Evolutionary conservation across 2,329 filamentous ascomycete genomes (phyloP), one percentile per base, ranked within the genome.

Genomic region (Colletotrichum zoysiae): DNA sequence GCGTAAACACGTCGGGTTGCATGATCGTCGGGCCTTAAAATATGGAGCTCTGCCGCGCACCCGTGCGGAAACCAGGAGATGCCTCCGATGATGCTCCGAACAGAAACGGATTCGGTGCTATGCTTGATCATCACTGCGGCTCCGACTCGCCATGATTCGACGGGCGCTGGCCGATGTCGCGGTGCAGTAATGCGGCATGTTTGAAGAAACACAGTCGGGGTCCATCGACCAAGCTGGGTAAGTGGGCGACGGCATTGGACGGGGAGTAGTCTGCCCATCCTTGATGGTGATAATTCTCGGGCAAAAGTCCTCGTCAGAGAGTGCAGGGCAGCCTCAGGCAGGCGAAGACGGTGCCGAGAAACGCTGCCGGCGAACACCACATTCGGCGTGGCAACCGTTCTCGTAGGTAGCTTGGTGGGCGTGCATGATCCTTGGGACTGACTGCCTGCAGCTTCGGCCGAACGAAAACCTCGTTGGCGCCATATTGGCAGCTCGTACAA

Each of bases 11-110:
- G 40, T 67, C 51, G 61, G 58, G 65, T 71, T 71, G 69, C 69
- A 68, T 68, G 65, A 68, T 68, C 53, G 58, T 33, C 69, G 64
- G 53, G 58, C 65, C 58, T 71, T 71, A 71, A 68, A 68, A 68
- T 46, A 53, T 71, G 69, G 69, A 68, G 65, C 69, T 63, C n/a
- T 46, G 58, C 58, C 51, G 69, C 50, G 58, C 69, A 58, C 35
- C 56, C 35, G 56, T 38, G 33, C 38, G 35, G 58, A 53, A 42
- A 33, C 35, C n/a, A 23, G 57, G 57, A 30, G 35, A 42, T 63
- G 57, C 38, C 61, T 65, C 68, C 68, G 68, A 53, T 46, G 51
- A 61, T 71, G 68, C 68, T 62, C 64, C 68, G 62, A 57, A 23
- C 46, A 55, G 56, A 51, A 33, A 51, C 40, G 51, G 33, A 30